phyloP scores from a whole-genome alignment of 306 rosid genomes.

The Cicer judaicum region DNA sequence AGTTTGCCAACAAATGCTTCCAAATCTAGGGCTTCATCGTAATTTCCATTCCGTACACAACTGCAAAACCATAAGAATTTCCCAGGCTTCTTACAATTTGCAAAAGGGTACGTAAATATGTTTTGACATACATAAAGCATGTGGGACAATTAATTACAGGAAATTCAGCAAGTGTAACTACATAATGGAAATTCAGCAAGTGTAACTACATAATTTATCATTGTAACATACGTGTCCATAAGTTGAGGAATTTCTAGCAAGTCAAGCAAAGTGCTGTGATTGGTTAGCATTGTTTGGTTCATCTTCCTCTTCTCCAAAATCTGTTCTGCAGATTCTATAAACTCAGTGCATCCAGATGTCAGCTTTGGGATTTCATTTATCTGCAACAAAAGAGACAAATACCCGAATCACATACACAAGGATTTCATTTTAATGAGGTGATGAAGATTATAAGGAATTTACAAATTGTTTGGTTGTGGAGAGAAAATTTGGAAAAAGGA shows the following conservation, averaged over 20 bases:
- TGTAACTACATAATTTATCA: constrained; percentile 1
- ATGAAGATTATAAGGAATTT: constrained; percentile 1
- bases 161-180: constrained; percentile 27
- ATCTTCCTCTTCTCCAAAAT: constrained; percentile 94
- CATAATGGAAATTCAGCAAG: constrained; percentile 17
- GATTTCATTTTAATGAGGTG: not conserved
- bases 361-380: constrained; percentile 81
- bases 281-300: constrained; percentile 93
- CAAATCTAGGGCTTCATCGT: constrained; percentile 94
- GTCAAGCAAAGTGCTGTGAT: constrained; percentile 95
- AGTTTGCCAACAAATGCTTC: constrained; percentile 94
- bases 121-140: constrained; percentile 1
- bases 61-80: constrained; percentile 54
- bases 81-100: constrained; percentile 35
- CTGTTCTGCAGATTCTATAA: constrained; percentile 82
- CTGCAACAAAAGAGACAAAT: constrained; percentile 53
- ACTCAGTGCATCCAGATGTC: constrained; percentile 91
- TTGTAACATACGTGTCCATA: constrained; percentile 80
- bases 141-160: constrained; percentile 1
- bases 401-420: constrained; percentile 29
- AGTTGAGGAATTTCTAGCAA: constrained; percentile 98
- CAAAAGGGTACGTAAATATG: constrained; percentile 9
- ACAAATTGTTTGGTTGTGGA: constrained; percentile 10
- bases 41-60: constrained; percentile 96
- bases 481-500: constrained; percentile 12